Conservation (phyloP, 176 grass and related monocot species). For the Cenchrus fungigraminus region DNA sequence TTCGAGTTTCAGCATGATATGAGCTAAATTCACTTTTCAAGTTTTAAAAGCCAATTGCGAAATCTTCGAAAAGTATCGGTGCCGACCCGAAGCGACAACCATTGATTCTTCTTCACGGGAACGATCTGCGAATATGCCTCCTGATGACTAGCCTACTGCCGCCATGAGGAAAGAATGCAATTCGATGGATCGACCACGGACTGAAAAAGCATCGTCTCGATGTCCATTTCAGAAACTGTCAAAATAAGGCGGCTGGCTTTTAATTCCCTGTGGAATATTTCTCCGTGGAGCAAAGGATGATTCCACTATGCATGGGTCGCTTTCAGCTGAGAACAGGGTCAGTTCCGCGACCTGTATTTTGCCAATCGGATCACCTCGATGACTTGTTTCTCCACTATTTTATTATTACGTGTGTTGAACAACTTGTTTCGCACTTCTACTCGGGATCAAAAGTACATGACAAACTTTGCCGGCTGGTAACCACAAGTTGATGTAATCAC, state of each 20-base stretch:
- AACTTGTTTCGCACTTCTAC: not conserved
- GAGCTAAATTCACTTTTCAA: not conserved
- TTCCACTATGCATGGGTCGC: not conserved
- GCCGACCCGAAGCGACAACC: not conserved
- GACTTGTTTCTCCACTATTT: not conserved
- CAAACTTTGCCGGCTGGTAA: not conserved
- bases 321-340: not conserved
- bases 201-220: not conserved
- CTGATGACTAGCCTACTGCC: not conserved
- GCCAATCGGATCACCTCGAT: not conserved
- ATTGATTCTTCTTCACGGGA: constrained; percentile 9
- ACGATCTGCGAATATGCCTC: constrained; percentile 6
- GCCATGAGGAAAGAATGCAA: not conserved
- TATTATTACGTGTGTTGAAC: not conserved
- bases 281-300: constrained; percentile 27
- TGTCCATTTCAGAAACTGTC: constrained; percentile 30
- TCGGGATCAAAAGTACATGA: not conserved
- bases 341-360: not conserved
- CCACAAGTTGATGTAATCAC: not conserved
- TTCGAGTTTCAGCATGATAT: not conserved
- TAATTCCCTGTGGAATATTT: constrained; percentile 20
- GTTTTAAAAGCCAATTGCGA: not conserved
- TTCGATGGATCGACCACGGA: not conserved
- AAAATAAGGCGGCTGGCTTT: constrained; percentile 41
- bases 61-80: not conserved